These are phyloP conservation scores for Phytophthora colocasiae DNA, from an alignment of 352 stramenopile species.

Conservation along the genomic window DNA sequence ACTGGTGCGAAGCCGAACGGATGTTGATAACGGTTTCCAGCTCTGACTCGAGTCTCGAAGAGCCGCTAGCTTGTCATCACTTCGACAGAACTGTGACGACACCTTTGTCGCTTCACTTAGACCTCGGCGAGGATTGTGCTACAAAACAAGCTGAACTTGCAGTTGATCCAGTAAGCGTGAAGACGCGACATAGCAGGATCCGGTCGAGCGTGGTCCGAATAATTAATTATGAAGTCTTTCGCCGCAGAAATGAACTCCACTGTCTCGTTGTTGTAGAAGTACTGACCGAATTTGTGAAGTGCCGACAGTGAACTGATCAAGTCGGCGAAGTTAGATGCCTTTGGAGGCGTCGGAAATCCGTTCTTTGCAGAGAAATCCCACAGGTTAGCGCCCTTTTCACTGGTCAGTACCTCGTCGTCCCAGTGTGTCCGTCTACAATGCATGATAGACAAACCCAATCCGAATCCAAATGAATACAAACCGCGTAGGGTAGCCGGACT, in stretches of 20 bases:
- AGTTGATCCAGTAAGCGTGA: slow-evolving; percentile 16
- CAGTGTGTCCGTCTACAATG: slow-evolving; percentile 2
- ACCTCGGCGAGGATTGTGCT: background rate
- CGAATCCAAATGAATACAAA: slow-evolving; percentile 21
- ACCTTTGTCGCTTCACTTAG: background rate
- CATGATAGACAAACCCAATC: slow-evolving; percentile 14
- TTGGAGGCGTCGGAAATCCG: background rate
- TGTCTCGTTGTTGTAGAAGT: slow-evolving; percentile 17
- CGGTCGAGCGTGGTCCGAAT: slow-evolving; percentile 1
- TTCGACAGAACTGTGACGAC: slow-evolving; percentile 11
- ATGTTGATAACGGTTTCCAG: background rate
- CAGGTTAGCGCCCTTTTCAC: slow-evolving; percentile 16
- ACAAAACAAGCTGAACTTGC: slow-evolving; percentile 21
- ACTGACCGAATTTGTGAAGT: slow-evolving; percentile 7
- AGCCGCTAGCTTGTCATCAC: slow-evolving; percentile 16
- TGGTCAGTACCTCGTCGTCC: slow-evolving; percentile 1
- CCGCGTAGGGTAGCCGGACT: slow-evolving; percentile 14
- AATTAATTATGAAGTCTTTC: slow-evolving; percentile 7
- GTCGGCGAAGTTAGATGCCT: background rate
- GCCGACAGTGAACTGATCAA: slow-evolving; percentile 5
- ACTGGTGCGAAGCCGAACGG: background rate
- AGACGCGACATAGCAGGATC: slow-evolving; percentile 1
- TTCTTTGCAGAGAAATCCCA: slow-evolving; percentile 22
- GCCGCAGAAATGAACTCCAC: slow-evolving; percentile 7
- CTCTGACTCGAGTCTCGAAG: slow-evolving; percentile 2